A percentile compares a stretch with the other conserved stretches of the same genome.
Conservation (phyloP, 1,139 yeast species). For the Blastobotrys petasosporus region DNA sequence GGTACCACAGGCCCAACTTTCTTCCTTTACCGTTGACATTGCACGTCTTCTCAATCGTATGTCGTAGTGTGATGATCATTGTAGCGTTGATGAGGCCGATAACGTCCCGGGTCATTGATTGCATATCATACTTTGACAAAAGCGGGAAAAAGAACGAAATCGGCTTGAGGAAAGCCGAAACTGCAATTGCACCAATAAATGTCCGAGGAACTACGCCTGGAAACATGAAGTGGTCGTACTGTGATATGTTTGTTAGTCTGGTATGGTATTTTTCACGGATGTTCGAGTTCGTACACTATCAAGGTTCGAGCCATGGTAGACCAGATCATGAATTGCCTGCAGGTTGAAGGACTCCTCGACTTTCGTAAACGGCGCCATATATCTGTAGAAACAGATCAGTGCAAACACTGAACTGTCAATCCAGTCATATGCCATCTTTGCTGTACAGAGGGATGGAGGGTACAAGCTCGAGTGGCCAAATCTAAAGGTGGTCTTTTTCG, state of each 20-base stretch:
- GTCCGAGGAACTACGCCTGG: slow-evolving; percentile 92
- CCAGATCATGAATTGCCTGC: slow-evolving; percentile 82
- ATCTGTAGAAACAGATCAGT: slow-evolving; percentile 36
- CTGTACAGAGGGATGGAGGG: no score
- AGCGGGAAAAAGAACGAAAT: slow-evolving; percentile 27
- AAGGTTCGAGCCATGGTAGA: slow-evolving; percentile 51
- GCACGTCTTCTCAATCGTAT: slow-evolving; percentile 13
- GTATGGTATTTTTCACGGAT: no score
- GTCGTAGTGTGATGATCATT: slow-evolving; percentile 27
- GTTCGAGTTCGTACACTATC: slow-evolving; percentile 9
- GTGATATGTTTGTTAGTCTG: slow-evolving; percentile 15
- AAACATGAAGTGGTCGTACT: slow-evolving; percentile 69
- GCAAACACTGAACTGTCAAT: slow-evolving; percentile 15
- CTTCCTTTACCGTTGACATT: slow-evolving; percentile 15
- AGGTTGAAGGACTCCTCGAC: slow-evolving; percentile 92
- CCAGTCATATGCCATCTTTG: slow-evolving; percentile 11
- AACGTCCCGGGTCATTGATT: slow-evolving; percentile 34
- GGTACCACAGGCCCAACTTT: slow-evolving; percentile 43
- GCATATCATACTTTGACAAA: slow-evolving; percentile 35
- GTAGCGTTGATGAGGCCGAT: slow-evolving; percentile 32
- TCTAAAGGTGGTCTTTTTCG: no score
- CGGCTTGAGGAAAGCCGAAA: slow-evolving; percentile 44
- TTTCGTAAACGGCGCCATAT: slow-evolving; percentile 73
- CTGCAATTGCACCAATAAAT: slow-evolving; percentile 63
- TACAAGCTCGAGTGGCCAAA: no score